Evolutionary conservation across 2,329 filamentous ascomycete genomes (phyloP), one percentile per base, ranked within the genome.

Genomic region (Harringtonia aguacate): DNA sequence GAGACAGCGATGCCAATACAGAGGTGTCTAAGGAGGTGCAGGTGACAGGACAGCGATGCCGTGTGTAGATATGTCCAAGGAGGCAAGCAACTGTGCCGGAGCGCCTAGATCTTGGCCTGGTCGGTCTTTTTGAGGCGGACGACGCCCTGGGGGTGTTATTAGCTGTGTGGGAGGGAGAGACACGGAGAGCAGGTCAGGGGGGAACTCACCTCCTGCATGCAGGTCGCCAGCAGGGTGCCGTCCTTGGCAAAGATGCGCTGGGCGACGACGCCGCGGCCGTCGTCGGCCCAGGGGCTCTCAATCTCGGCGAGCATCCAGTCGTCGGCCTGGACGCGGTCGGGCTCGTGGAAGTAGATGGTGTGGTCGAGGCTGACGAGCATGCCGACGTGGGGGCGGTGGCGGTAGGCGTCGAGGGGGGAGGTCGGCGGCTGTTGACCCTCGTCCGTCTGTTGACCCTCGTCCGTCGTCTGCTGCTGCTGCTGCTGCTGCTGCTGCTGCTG

Each of bases 301-400:
- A 86, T 86, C 66, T 89, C 84, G 18, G 73, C 75, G 53, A 86
- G 79, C 75, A 88, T 82, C 84, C 84, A 89, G 61, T 88, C 75
- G 54, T 82, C 78, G 5, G 75, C 77, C 53, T 64, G 66, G 45
- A 82, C 73, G 46, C 61, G 61, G 47, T 62, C 61, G 21, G 77
- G 77, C 61, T 79, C 75, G 54, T 82, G 77, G 54, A 81, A 81
- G 60, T 81, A 82, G 49, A 82, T 81, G 41, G 70, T 75, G 60
- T 92, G 86, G 58, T 92, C 86, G 41, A 90, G 64, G 52, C 77
- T 84, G 41, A 92, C 85, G 73, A 88, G 79, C 86, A 92, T 92
- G n/a, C 84, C 84, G 40, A 90, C 65, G 56, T 73, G 68, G 4
- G 78, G 79, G 35, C 71, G 64, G 4, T 60, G 62, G 44, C 63